These are phyloP conservation scores for Isabelozyma heimii DNA, from an alignment of 805 yeast genomes.

Conservation along the genomic window DNA sequence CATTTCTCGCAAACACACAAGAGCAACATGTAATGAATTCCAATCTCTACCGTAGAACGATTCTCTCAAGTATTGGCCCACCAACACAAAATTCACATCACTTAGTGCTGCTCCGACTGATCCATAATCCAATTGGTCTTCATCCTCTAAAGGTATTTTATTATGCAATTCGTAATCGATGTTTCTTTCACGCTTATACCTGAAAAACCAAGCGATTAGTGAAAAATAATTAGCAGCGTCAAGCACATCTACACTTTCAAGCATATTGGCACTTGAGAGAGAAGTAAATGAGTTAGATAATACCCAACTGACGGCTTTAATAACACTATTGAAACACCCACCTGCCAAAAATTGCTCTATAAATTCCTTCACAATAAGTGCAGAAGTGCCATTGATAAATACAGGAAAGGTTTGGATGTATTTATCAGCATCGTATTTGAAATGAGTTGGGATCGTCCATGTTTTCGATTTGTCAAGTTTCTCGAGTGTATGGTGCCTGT, in stretches of 20 bases:
- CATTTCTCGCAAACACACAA: constrained; percentile 65
- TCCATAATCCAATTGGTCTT: constrained; percentile 34
- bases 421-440: constrained; percentile 42
- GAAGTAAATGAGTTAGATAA: constrained; percentile 18
- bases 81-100: constrained; percentile 56
- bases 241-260: constrained; percentile 28
- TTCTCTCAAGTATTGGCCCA: constrained; percentile 45
- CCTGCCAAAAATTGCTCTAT: constrained; percentile 56
- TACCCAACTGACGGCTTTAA: constrained; percentile 49
- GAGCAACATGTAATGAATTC: constrained; percentile 66
- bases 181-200: constrained; percentile 49
- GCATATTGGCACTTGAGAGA: constrained; percentile 24
- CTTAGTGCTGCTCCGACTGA: constrained; percentile 56
- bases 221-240: constrained; percentile 50
- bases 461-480: constrained; percentile 66
- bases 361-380: constrained; percentile 43
- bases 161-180: constrained; percentile 3
- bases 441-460: constrained; percentile 49
- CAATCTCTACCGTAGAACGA: constrained; percentile 45
- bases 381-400: constrained; percentile 27
- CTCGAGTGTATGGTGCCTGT: constrained; percentile 52
- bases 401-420: constrained; percentile 21
- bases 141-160: constrained; percentile 13
- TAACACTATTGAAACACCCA: constrained; percentile 69
- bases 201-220: constrained; percentile 72